Evolutionary conservation across 2,329 filamentous ascomycete species (phyloP).

Genomic region (Chrysoporthe austroafricana): DNA sequence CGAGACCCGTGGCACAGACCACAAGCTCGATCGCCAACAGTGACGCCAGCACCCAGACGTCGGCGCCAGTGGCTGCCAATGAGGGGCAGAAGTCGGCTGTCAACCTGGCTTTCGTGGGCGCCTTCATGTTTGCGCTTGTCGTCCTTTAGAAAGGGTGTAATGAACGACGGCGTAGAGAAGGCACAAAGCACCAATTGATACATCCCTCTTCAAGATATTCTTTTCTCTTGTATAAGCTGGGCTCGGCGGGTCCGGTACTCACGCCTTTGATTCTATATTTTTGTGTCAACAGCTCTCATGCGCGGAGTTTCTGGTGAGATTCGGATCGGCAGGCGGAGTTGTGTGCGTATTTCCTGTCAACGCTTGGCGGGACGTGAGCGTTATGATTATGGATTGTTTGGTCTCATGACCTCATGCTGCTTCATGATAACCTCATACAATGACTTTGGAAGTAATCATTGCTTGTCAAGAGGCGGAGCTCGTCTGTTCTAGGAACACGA

Average conservation of each 20-base stretch:
- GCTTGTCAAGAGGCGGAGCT: not conserved
- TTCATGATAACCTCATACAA: not conserved
- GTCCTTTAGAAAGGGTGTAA: slow-evolving; percentile 5
- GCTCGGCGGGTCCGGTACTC: not conserved
- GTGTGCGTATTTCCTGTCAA: not conserved
- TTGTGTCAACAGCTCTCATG: not conserved
- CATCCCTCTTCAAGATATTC: not conserved
- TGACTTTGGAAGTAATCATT: not conserved
- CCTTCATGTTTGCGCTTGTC: slow-evolving; percentile 30
- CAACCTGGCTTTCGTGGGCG: slow-evolving; percentile 29
- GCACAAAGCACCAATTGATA: not conserved
- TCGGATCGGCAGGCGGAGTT: not conserved
- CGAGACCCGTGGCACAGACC: slow-evolving; percentile 25
- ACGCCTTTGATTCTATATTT: slow-evolving; percentile 2
- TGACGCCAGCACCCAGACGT: slow-evolving; percentile 22
- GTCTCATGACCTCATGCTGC: not conserved
- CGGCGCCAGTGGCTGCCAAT: slow-evolving; percentile 31
- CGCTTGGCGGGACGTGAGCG: not conserved
- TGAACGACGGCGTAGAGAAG: not conserved
- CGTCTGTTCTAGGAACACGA: not conserved
- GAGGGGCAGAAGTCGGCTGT: slow-evolving; percentile 30
- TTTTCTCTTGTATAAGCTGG: not conserved
- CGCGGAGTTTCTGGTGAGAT: not conserved
- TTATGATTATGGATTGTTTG: slow-evolving; percentile 2
- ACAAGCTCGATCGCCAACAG: slow-evolving; percentile 28